Conservation (phyloP, 1,139 yeast species). For the Lodderomyces parapsilosis region DNA sequence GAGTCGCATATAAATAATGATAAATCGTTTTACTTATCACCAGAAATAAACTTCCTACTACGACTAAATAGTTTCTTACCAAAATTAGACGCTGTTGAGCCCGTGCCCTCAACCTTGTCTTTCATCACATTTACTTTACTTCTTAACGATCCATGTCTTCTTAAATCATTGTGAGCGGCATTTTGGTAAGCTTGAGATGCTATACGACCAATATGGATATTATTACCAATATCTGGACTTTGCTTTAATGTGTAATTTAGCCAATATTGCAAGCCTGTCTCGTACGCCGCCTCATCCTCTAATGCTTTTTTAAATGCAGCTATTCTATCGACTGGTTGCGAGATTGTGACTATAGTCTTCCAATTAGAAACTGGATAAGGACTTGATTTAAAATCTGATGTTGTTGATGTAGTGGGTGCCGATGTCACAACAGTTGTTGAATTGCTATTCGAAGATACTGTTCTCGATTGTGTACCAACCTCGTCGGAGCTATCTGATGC, state of each 20-base stretch:
- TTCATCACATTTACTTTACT: slow-evolving; percentile 44
- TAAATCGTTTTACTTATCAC: slow-evolving; percentile 14
- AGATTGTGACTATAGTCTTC: slow-evolving; percentile 42
- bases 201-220: slow-evolving; percentile 45
- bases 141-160: slow-evolving; percentile 42
- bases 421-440: slow-evolving; percentile 5
- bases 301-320: slow-evolving; percentile 41
- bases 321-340: slow-evolving; percentile 46
- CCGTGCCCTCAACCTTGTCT: slow-evolving; percentile 45
- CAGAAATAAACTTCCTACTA: slow-evolving; percentile 37
- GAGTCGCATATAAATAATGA: no score
- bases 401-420: slow-evolving; percentile 3
- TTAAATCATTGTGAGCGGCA: slow-evolving; percentile 44
- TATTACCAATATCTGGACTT: slow-evolving; percentile 21
- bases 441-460: neutral
- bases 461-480: neutral
- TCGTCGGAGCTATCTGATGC: slow-evolving; percentile 10
- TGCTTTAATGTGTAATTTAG: slow-evolving; percentile 37
- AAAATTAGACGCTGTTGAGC: slow-evolving; percentile 41
- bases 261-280: slow-evolving; percentile 52
- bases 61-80: slow-evolving; percentile 44
- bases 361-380: slow-evolving; percentile 42
- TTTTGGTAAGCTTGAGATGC: slow-evolving; percentile 49
- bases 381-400: slow-evolving; percentile 6
- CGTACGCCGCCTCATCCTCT: slow-evolving; percentile 36